Evolutionary conservation across 2,329 filamentous ascomycete species (phyloP).

Genomic region (Thelonectria blattea): DNA sequence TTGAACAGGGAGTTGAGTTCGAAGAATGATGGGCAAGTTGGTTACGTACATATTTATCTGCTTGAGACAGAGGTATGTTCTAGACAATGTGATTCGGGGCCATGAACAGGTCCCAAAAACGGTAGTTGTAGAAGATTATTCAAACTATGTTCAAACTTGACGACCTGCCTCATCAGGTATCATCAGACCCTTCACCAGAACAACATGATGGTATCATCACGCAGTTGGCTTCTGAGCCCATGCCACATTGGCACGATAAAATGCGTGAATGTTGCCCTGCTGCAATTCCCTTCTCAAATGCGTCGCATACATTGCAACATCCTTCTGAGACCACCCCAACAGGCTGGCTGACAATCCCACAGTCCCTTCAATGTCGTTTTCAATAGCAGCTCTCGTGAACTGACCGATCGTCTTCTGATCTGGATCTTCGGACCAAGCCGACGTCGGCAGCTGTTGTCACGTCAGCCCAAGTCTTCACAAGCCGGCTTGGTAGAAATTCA

Average conservation of each 20-base stretch:
- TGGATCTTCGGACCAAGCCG: conserved; percentile 48
- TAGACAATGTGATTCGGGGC: too few relatives aligned
- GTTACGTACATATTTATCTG: too few relatives aligned
- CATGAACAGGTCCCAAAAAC: too few relatives aligned
- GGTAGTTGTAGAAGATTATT: too few relatives aligned
- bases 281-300: conserved; percentile 40
- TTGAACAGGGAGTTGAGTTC: too few relatives aligned
- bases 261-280: conserved; percentile 28
- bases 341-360: conserved; percentile 40
- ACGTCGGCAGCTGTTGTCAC: conserved; percentile 42
- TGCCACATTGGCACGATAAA: conserved; percentile 33
- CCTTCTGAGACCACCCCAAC: conserved; percentile 42
- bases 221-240: conserved; percentile 36
- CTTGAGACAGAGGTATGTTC: too few relatives aligned
- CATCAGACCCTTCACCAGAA: too few relatives aligned
- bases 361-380: conserved; percentile 43
- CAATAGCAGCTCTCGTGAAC: conserved; percentile 40
- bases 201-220: too few relatives aligned
- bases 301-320: conserved; percentile 41
- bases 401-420: conserved; percentile 46
- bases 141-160: too few relatives aligned
- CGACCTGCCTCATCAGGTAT: too few relatives aligned
- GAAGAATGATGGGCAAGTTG: too few relatives aligned
- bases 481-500: too few relatives aligned
- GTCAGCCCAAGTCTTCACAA: background rate